phyloP scores from a whole-genome alignment of 2,329 filamentous ascomycete species.

The Fusarium longipes region DNA sequence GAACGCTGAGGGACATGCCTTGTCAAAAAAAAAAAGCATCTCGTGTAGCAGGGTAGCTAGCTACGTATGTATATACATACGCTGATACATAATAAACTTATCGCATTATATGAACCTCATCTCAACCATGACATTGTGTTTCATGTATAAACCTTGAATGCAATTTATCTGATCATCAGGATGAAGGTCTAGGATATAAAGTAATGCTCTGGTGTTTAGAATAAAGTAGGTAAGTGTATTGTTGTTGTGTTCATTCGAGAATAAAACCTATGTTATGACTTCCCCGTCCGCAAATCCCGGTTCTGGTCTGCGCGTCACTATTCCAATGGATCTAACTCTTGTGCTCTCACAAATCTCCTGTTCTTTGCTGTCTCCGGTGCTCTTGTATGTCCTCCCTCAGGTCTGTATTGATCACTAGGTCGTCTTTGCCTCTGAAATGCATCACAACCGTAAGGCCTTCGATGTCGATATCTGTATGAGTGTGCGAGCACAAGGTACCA shows the following conservation, averaged over 20 bases:
- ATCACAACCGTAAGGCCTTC: slow-evolving; percentile 64
- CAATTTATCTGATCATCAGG: neutral
- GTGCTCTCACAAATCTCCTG: neutral
- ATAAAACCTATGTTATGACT: slow-evolving; percentile 2
- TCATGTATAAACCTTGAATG: neutral
- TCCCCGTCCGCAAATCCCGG: neutral
- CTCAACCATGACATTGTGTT: neutral
- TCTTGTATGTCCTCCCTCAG: slow-evolving; percentile 50
- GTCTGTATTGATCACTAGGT: slow-evolving; percentile 64
- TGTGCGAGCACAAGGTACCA: slow-evolving; percentile 34
- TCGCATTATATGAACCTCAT: neutral
- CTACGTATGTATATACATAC: neutral
- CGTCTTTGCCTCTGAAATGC: slow-evolving; percentile 61
- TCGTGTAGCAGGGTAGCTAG: neutral
- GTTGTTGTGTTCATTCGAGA: slow-evolving; percentile 1
- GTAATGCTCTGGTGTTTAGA: neutral
- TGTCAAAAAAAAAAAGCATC: neutral
- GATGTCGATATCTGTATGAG: slow-evolving; percentile 56
- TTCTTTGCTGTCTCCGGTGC: slow-evolving; percentile 16
- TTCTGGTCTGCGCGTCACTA: slow-evolving; percentile 1
- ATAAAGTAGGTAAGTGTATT: slow-evolving; percentile 3
- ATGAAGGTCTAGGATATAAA: neutral
- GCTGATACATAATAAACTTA: neutral
- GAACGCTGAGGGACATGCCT: neutral
- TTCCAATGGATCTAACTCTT: slow-evolving; percentile 7